Evolutionary conservation across 306 rosid genomes (phyloP).

Genomic region (Echinosophora koreensis): DNA sequence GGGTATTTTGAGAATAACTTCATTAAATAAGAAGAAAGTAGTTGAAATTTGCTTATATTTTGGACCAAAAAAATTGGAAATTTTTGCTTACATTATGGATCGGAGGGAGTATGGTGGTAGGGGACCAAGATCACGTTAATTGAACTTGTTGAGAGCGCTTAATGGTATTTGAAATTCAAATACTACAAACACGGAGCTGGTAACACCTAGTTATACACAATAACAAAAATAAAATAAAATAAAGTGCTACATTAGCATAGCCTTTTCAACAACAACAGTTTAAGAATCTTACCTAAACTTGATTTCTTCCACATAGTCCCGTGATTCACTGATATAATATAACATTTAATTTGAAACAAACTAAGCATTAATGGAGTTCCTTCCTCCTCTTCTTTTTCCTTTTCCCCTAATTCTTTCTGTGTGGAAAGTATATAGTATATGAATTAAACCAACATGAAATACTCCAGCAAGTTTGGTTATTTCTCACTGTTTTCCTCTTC

Average conservation of each 20-base stretch:
- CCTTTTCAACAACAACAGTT: constrained; percentile 44
- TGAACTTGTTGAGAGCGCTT: constrained; percentile 44
- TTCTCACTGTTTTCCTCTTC: neutral
- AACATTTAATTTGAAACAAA: constrained; percentile 19
- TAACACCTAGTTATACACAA: constrained; percentile 29
- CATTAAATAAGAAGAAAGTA: too few relatives aligned
- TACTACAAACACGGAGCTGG: constrained; percentile 14
- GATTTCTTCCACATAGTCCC: constrained; percentile 39
- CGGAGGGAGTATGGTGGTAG: constrained; percentile 45
- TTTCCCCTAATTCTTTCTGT: neutral
- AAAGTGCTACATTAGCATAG: constrained; percentile 36
- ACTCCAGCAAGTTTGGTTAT: neutral
- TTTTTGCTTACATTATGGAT: too few relatives aligned
- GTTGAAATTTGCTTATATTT: too few relatives aligned
- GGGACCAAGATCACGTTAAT: constrained; percentile 52
- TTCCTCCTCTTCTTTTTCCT: neutral
- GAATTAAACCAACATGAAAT: constrained; percentile 2
- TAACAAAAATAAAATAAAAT: constrained; percentile 21
- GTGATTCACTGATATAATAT: constrained; percentile 34
- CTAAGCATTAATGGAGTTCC: constrained; percentile 22
- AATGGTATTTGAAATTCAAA: constrained; percentile 59
- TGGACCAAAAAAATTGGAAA: too few relatives aligned
- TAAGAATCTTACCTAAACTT: constrained; percentile 56
- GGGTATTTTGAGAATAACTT: too few relatives aligned
- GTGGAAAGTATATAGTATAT: neutral